Base-by-base conservation (phyloP, 176 grass and related monocot species). In the Pontederia crassipes region DNA sequence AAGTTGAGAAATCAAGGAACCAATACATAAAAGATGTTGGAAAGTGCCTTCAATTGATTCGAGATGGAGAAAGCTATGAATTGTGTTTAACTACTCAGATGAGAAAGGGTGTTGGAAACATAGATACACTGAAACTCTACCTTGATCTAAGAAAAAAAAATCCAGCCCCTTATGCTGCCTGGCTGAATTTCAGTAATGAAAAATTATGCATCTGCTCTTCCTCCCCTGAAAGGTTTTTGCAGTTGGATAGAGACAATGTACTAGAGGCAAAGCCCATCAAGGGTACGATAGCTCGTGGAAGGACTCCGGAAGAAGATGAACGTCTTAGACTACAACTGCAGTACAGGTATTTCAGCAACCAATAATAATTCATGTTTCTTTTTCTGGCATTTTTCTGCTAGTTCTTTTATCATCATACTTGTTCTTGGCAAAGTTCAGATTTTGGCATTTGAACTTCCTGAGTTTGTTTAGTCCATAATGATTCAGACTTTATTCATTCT, bases 211-310 rank as follows among this genome's bases (percentile, higher is more conserved):
- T 98, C 74, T 92, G 84, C 67, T 98, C 87, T 69, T 92, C 87
- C 71, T 98, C 84, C 67, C 93, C 93, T 29, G 93, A 98, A 74
- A 78, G 93, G 49, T 98, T 98, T 80, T 72, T 98, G 65, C 75
- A 65, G 53, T 78, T 98, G 46, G 84, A 92, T 66, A 69, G 18
- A 54, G 62, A 76, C 11, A 72, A 61, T 78, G 45, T 86, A 65
- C 74, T 98, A 47, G 93, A 98, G 72, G 93, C 93, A 46, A 98
- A 98, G 68, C 93, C 87, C n/a, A 98, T 98, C 57, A 98, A 92
- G 73, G 93, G 93, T 62, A 98, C 87, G 28, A 83, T 92, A 83
- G 72, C 93, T 67, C 87, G 87, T 18, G 93, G 93, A 62, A 83
- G 78, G 77, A 98, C 87, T 59, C 65, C 28, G 17, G 81, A 88